These are phyloP conservation scores for Miscanthus sacchariflorus DNA, from an alignment of 202 grass and related monocot genomes.

Conservation along the genomic window DNA sequence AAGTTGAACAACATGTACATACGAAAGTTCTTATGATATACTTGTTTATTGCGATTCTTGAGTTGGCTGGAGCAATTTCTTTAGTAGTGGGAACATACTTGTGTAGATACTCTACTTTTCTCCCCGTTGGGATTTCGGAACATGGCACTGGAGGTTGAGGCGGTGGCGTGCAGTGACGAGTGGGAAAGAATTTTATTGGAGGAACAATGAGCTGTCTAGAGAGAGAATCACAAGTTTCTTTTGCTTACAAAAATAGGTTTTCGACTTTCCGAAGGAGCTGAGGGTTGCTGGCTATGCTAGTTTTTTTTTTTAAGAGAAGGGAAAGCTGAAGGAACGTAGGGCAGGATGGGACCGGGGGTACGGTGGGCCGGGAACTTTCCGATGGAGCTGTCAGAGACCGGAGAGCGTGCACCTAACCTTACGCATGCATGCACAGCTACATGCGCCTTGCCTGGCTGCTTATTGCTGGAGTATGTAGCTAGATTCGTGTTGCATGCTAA, in stretches of 20 bases:
- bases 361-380: too few relatives aligned
- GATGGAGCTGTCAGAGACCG: neutral
- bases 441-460: neutral
- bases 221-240: constrained; percentile 21
- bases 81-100: constrained; percentile 37
- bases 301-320: too few relatives aligned
- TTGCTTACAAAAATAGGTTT: neutral
- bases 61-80: neutral
- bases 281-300: constrained; percentile 28
- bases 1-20: neutral
- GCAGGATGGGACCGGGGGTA: neutral
- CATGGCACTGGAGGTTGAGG: constrained; percentile 38
- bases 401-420: constrained; percentile 39
- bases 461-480: neutral
- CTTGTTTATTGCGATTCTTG: constrained; percentile 7
- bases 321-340: constrained; percentile 51
- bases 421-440: constrained; percentile 52
- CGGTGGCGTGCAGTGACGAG: neutral
- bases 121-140: constrained; percentile 35
- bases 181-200: constrained; percentile 20
- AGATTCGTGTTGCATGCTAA: constrained; percentile 1
- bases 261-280: neutral
- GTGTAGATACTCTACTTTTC: constrained; percentile 13
- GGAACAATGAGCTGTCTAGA: constrained; percentile 46
- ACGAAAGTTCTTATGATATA: neutral